Evolutionary conservation across 2,329 filamentous ascomycete species (phyloP).

Genomic region (Exophiala alcalophila): DNA sequence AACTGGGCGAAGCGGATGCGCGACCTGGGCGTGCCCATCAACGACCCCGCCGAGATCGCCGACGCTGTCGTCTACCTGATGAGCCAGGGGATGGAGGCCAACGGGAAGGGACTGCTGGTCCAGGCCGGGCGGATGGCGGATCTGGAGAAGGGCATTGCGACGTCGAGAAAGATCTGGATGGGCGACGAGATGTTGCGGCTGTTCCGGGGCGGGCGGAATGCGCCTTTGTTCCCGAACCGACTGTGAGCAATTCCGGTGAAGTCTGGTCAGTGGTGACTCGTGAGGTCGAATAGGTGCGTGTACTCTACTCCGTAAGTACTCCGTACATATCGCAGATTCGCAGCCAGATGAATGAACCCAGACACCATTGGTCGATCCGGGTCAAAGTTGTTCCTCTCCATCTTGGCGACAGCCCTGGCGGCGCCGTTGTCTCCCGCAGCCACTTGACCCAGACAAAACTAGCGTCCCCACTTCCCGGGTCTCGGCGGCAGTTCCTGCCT

Average conservation of each 20-base stretch:
- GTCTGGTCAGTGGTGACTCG: neutral
- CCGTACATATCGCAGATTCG: too few relatives aligned
- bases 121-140: constrained; percentile 45
- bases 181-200: constrained; percentile 50
- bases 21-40: constrained; percentile 46
- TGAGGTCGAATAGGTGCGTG: too few relatives aligned
- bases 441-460: too few relatives aligned
- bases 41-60: constrained; percentile 45
- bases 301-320: too few relatives aligned
- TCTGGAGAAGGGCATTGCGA: constrained; percentile 48
- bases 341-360: too few relatives aligned
- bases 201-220: constrained; percentile 45
- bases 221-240: constrained; percentile 32
- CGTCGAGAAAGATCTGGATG: constrained; percentile 48
- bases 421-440: too few relatives aligned
- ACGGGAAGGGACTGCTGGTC: constrained; percentile 47
- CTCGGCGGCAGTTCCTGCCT: too few relatives aligned
- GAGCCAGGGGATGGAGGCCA: constrained; percentile 42
- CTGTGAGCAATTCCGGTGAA: constrained; percentile 16
- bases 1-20: constrained; percentile 46
- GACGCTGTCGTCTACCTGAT: constrained; percentile 47
- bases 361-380: neutral
- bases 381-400: too few relatives aligned
- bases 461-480: too few relatives aligned
- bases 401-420: too few relatives aligned